A percentile compares a stretch with the other conserved stretches of the same genome.
Evolutionary conservation across 2,329 filamentous ascomycete species (phyloP).

Genomic region (Exophiala mesophila): DNA sequence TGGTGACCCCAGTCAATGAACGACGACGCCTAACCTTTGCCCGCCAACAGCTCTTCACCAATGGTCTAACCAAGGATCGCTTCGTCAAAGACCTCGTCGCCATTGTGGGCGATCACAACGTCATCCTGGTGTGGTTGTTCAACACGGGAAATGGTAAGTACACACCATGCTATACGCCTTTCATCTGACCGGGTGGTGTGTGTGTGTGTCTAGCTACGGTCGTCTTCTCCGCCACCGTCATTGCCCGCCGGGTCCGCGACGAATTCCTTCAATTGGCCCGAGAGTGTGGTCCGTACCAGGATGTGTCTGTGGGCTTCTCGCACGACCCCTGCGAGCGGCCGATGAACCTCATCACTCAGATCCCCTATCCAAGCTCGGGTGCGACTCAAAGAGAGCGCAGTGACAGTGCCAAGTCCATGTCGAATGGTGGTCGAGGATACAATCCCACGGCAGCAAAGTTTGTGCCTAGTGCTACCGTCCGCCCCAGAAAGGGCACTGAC

Average conservation of each 20-base stretch:
- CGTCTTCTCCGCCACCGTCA: conserved; percentile 34
- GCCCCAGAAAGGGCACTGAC: conserved; percentile 20
- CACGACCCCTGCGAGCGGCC: conserved; percentile 39
- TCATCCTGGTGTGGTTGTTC: conserved; percentile 40
- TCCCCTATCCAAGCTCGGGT: conserved; percentile 16
- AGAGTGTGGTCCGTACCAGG: conserved; percentile 29
- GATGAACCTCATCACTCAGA: conserved; percentile 31
- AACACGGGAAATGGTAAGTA: conserved; percentile 41
- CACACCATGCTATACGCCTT: neutral
- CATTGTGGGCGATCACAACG: conserved; percentile 32
- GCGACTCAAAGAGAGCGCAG: conserved; percentile 13
- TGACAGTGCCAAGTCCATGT: conserved; percentile 17
- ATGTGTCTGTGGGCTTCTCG: conserved; percentile 35
- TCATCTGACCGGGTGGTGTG: conserved; percentile 5
- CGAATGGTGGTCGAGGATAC: conserved; percentile 15
- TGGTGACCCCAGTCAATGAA: conserved; percentile 35
- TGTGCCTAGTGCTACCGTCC: conserved; percentile 9
- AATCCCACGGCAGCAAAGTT: conserved; percentile 18
- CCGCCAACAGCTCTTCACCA: conserved; percentile 35
- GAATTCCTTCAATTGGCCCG: conserved; percentile 31
- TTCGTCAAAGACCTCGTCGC: conserved; percentile 34
- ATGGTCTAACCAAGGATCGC: conserved; percentile 31
- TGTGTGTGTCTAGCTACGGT: conserved; percentile 34
- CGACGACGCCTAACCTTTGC: conserved; percentile 40
- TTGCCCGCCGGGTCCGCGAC: conserved; percentile 33